These are phyloP conservation scores for Picea sitchensis DNA, from an alignment of 75 land plant genomes.

Conservation along the genomic window DNA sequence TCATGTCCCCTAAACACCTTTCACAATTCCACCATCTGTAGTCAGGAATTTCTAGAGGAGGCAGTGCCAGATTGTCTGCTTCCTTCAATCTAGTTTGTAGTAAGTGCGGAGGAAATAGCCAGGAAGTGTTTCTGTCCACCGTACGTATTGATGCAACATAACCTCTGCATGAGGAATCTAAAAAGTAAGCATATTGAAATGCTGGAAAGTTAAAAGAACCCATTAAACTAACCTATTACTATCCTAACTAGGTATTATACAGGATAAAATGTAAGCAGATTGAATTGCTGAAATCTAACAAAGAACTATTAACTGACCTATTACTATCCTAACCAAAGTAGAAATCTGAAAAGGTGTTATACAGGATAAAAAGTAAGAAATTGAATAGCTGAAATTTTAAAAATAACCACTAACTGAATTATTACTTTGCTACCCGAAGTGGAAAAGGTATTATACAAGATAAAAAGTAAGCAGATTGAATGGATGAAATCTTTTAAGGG, in stretches of 20 bases:
- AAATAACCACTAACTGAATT: background rate
- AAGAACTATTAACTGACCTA: background rate
- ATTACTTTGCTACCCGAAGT: no score
- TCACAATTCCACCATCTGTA: slow-evolving; percentile 11
- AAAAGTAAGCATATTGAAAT: background rate
- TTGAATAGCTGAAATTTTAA: background rate
- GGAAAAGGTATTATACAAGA: background rate
- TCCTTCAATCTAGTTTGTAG: slow-evolving; percentile 6
- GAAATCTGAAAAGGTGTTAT: no score
- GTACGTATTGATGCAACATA: background rate
- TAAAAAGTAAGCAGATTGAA: background rate
- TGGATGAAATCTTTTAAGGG: background rate
- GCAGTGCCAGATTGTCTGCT: background rate
- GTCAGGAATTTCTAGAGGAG: background rate
- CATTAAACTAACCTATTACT: no score
- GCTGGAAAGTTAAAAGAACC: no score
- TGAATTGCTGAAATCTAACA: background rate
- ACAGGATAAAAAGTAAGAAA: background rate
- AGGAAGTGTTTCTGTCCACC: slow-evolving; percentile 4
- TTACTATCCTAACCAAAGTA: background rate
- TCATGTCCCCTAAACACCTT: background rate
- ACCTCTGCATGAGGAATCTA: background rate
- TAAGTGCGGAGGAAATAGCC: slow-evolving; percentile 5
- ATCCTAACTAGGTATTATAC: no score
- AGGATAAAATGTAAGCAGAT: no score